Conservation (phyloP, 2,329 filamentous ascomycete genomes). For the Epichloe festucae region DNA sequence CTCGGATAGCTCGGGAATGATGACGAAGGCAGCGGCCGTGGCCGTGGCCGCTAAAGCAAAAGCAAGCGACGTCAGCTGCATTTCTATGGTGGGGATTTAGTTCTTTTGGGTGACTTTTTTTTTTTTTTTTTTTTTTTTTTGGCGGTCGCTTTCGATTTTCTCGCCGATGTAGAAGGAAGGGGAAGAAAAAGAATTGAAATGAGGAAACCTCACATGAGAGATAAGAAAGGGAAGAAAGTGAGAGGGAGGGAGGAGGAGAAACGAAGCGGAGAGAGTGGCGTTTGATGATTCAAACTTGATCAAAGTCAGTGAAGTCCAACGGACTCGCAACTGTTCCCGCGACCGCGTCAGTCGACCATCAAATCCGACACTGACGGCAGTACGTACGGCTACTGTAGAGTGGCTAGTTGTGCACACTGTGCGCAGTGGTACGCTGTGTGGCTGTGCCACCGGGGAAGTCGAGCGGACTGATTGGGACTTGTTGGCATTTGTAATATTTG, state of each 20-base stretch:
- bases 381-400: background rate
- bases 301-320: background rate
- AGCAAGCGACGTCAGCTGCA: constrained; percentile 21
- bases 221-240: background rate
- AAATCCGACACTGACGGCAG: background rate
- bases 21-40: constrained; percentile 33
- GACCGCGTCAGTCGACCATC: background rate
- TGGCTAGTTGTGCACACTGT: background rate
- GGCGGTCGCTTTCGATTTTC: too few species aligned
- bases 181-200: background rate
- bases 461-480: background rate
- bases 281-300: background rate
- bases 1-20: constrained; percentile 36
- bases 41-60: constrained; percentile 21
- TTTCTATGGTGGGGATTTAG: constrained; percentile 8
- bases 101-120: too few species aligned
- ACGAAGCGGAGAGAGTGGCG: background rate
- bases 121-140: too few species aligned
- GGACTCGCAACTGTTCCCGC: background rate
- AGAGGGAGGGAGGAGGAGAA: background rate
- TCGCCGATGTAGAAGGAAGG: background rate
- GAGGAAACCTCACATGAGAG: background rate
- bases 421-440: background rate
- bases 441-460: background rate
- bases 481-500: background rate